A percentile compares a stretch with the other conserved stretches of the same genome.
These are phyloP conservation scores for Gnomoniopsis sp. DNA, from an alignment of 2,329 filamentous ascomycete species.

Conservation along the genomic window DNA sequence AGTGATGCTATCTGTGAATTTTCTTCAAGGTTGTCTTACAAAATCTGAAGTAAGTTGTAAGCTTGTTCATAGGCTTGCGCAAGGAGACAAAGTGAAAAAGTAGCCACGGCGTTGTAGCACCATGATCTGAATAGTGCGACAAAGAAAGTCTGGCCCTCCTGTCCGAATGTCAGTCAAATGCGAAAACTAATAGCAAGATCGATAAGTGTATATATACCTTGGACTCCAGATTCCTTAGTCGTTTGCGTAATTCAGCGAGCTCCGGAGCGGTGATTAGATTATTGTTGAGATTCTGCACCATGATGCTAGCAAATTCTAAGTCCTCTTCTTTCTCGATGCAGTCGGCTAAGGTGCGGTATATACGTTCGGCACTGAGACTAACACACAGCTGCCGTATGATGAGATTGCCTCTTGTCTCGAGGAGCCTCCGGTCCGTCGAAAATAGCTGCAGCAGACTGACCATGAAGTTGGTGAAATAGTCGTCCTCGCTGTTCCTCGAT, in stretches of 20 bases:
- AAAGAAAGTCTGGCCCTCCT: constrained; percentile 95
- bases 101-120: constrained; percentile 98
- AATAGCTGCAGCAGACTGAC: constrained; percentile 93
- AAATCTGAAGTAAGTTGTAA: constrained; percentile 92
- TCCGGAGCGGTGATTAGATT: constrained; percentile 98
- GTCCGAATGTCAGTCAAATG: neutral
- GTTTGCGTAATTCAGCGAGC: constrained; percentile 82
- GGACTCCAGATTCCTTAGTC: constrained; percentile 84
- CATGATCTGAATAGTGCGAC: constrained; percentile 92
- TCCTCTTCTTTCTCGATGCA: constrained; percentile 98
- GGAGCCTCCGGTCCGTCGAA: constrained; percentile 83
- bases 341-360: constrained; percentile 92
- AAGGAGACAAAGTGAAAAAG: constrained; percentile 90
- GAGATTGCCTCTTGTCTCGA: constrained; percentile 90
- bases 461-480: constrained; percentile 98
- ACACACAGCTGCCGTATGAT: constrained; percentile 95
- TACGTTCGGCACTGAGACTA: constrained; percentile 88
- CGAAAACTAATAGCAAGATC: neutral
- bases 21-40: constrained; percentile 48
- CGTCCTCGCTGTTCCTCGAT: constrained; percentile 92
- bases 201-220: constrained; percentile 48
- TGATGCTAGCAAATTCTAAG: constrained; percentile 97
- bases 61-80: constrained; percentile 98
- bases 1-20: constrained; percentile 18
- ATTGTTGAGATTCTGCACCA: constrained; percentile 99